phyloP scores from a whole-genome alignment of 176 grass and related monocot species.

The Oryza meridionalis region DNA sequence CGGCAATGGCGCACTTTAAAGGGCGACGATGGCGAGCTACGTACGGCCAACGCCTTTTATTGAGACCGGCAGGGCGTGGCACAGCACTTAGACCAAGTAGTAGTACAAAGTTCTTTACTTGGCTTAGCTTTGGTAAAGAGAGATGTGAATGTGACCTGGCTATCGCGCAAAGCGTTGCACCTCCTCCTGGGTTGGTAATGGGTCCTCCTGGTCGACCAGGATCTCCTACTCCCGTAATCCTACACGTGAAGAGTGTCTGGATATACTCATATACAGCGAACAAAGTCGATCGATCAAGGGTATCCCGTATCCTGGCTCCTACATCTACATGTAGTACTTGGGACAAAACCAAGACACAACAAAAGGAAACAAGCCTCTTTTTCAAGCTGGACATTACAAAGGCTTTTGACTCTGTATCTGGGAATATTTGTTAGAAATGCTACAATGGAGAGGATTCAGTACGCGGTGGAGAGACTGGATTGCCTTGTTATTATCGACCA shows the following conservation, averaged over 20 bases:
- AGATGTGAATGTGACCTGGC: neutral
- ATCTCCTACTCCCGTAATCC: neutral
- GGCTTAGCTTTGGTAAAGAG: slow-evolving; percentile 35
- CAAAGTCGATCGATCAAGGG: neutral
- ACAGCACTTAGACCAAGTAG: slow-evolving; percentile 1
- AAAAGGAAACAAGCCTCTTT: too few species aligned
- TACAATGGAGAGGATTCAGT: too few species aligned
- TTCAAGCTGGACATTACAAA: too few species aligned
- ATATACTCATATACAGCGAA: neutral
- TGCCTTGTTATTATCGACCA: too few species aligned
- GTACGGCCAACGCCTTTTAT: slow-evolving; percentile 20
- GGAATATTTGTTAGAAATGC: too few species aligned
- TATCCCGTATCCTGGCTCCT: neutral
- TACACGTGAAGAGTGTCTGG: neutral
- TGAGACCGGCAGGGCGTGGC: slow-evolving; percentile 27
- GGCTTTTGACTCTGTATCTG: too few species aligned
- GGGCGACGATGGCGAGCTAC: slow-evolving; percentile 27
- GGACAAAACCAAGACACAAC: neutral
- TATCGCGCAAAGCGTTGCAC: neutral
- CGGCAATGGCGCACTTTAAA: slow-evolving; percentile 39
- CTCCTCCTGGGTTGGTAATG: neutral
- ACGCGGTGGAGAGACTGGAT: too few species aligned
- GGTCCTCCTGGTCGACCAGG: neutral
- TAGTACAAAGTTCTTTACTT: slow-evolving; percentile 11
- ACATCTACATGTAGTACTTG: slow-evolving; percentile 11